Base-by-base conservation (phyloP, 2,329 filamentous ascomycete genomes). In the Fusarium verrucosum region DNA sequence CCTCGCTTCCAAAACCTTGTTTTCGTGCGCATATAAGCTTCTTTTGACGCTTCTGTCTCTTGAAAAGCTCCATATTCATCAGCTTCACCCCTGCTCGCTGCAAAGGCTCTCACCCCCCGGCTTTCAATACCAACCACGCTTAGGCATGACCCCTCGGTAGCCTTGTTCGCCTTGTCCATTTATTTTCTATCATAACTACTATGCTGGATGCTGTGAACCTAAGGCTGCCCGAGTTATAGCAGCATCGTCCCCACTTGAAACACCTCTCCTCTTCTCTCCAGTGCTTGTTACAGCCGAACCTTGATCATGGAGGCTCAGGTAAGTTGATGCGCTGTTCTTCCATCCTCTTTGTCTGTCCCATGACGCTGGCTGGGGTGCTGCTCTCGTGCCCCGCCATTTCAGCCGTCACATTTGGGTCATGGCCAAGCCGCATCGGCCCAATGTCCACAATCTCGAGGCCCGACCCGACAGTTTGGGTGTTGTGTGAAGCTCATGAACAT, bases 281-380 rank as follows among this genome's bases (percentile, higher is more conserved):
- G 52, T 58, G 33, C 49, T 38, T 42, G 23, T 41, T 49, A 35
- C 51, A 68, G 66, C 72, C 68, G 63, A 62, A 47, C 50, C 65
- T 68, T 67, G 66, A 80, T 72, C 64, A 82, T 82, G 80, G 80
- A 82, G 74, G 79, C 78, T 76, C 80, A 82, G 79, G 80, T 82
- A 75, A 64, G 77, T 74, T 58, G 30, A 49, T 44, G 38, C 40
- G 28, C 59, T 62, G 51, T 56, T 65, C 52, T 58, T 53, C 28
- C 37, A 40, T 56, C 20, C 44, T 33, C 41, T 57, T 66, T 55
- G 57, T 58, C 58, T 55, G 57, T 58, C 58, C 69, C 66, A 72
- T 72, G 70, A 69, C 63, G 56, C 60, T 51, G 53, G 56, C 58
- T 49, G 47, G 41, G 53, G 30, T 6, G n/a, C n/a, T 64, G 37